Base-by-base conservation (phyloP, 192 early-diverging fungal species). In the Entrophospora sp. region DNA sequence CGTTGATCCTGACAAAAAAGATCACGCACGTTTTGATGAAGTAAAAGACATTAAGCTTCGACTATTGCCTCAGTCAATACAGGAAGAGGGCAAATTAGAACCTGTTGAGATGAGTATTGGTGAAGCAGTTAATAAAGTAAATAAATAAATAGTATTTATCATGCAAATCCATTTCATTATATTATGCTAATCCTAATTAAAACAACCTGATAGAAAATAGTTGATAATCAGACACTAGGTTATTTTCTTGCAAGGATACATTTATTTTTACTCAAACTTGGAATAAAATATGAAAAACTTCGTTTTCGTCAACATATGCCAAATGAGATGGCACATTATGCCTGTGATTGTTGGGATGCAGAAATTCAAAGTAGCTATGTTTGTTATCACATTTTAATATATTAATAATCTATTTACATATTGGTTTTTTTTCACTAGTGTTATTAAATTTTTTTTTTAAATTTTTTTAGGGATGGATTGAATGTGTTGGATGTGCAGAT, bases 311-410 rank as follows among this genome's bases (percentile, higher is more conserved):
- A 99, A 77, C 97, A 99, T 77, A 93, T 99, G 90, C 73, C 81
- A 40, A 99, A 99, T 80, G 97, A 99, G 80, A 98, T 99, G 95
- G 97, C 97, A 18, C 97, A 99, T 81, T 99, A 99, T 72, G 95
- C 97, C 12, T 89, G 87, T 75, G 95, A 93, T 76, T 92, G 89
- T 80, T 99, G 95, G 95, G 97, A 99, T 75, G 95, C 97, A 40
- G 97, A 99, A 77, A 98, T 98, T 72, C 75, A 88, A 66, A 91
- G 79, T 67, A 89, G 87, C 61, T 91, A 92, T 73, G 84, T 85
- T 76, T 59, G 84, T 81, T 12, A 20, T 56, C 51, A n/a, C 16
- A 3, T 35, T 36, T 20, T 25, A 27, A 40, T 35, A 18, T 25
- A 13, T 14, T 56, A 45, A n/a, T n/a, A n/a, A n/a, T n/a, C n/a